Base-by-base conservation (phyloP, 2,329 filamentous ascomycete genomes). In the Tricladium varicosporioides region DNA sequence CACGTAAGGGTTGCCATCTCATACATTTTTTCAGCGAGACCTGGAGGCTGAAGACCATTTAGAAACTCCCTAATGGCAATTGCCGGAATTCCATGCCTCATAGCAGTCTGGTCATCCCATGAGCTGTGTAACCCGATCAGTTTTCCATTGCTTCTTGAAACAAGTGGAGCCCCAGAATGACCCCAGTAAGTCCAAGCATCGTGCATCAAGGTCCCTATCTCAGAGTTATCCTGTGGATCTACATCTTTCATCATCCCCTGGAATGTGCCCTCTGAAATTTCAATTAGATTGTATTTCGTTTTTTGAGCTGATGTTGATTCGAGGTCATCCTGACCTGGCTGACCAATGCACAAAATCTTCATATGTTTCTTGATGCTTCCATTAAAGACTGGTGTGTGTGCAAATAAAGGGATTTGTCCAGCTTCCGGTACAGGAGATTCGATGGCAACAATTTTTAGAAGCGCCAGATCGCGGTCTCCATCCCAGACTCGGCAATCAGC, bases 141-240 rank as follows among this genome's bases (percentile, higher is more conserved):
- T 9, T 22, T 62, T 0, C 76, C 76, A 11, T 68, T 70, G n/a
- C 58, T 64, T 31, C 58, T 53, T 14, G 73, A 65, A n/a, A 81
- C 59, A 14, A 83, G 65, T 1, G 77, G 78, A 5, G 79, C 80
- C 2, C 79, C 79, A 18, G 75, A 80, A 64, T 82, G 79, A 1
- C 80, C 80, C 80, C 80, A 82, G 65, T 82, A 83, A 1, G 79
- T 82, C 80, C 80, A 83, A 56, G 77, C 79, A 62, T 78, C 75
- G 64, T 83, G 80, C 72, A 74, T 78, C 61, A 82, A 60, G 0
- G 74, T 74, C 1, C 79, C 80, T 53, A 83, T 82, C 19, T 79
- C 76, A 1, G 71, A 73, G 60, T 81, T 81, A 58, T 82, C 76
- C 53, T 81, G 75, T 2, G 71, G 65, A 63, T 82, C 74, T 51